A percentile compares a stretch with the other conserved stretches of the same genome.
Conservation (phyloP, 306 rosid genomes). For the Oxytropis ochrocephala region DNA sequence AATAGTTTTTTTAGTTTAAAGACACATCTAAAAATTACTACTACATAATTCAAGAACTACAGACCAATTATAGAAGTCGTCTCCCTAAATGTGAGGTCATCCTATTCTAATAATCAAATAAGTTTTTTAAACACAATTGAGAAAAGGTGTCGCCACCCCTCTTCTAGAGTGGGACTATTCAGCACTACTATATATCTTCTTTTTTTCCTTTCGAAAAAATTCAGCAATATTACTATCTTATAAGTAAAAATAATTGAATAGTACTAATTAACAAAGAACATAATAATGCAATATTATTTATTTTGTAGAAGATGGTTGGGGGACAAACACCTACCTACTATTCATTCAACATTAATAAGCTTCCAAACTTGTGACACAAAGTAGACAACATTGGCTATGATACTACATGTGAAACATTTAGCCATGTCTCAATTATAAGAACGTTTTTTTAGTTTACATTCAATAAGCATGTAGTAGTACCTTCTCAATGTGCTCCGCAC, state of each 20-base stretch:
- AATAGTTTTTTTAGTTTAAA: too few species aligned
- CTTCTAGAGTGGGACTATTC: too few species aligned
- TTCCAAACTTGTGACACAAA: constrained; percentile 17
- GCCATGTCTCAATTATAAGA: neutral
- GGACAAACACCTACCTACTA: constrained; percentile 14
- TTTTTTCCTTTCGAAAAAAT: too few species aligned
- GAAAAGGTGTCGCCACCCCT: too few species aligned
- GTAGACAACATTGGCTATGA: constrained; percentile 7
- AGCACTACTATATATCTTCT: too few species aligned
- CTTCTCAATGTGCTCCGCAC: constrained; percentile 21
- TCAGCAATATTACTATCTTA: neutral
- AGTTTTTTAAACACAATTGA: too few species aligned
- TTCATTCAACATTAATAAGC: neutral
- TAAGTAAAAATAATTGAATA: constrained; percentile 9
- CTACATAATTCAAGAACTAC: too few species aligned
- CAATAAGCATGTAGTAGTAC: constrained; percentile 4
- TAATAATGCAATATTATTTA: constrained; percentile 8
- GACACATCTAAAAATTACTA: too few species aligned
- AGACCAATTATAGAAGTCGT: too few species aligned
- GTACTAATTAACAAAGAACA: neutral
- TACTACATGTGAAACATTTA: constrained; percentile 7
- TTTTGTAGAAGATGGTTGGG: constrained; percentile 26
- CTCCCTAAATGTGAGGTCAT: too few species aligned
- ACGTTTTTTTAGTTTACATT: constrained; percentile 23
- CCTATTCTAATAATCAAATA: too few species aligned